Base-by-base conservation (phyloP, 2,329 filamentous ascomycete genomes). In the Alternaria conjuncta region DNA sequence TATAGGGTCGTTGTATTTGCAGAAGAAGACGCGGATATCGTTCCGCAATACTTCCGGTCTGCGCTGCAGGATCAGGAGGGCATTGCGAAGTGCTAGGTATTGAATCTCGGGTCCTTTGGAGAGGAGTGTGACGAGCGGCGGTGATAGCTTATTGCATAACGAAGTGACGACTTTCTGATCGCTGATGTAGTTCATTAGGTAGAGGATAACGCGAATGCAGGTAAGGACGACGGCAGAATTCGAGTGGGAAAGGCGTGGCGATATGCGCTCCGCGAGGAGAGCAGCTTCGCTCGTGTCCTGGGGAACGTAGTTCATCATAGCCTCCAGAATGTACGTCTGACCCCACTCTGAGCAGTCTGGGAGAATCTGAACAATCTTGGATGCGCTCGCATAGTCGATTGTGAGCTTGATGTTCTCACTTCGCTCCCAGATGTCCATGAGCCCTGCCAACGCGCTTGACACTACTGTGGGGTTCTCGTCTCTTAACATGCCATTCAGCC, bases 1-100 rank as follows among this genome's bases (percentile, higher is more conserved):
- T 68, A 99, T 99, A 0, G 96, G 96, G 77, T 99, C 96, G 79
- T 99, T 99, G 82, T 99, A 99, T 85, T 99, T 99, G 89, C 96
- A 99, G 82, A 99, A 99, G 83, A 99, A 99, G 30, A 99, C 96
- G 50, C 96, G 89, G 66, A 99, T 98, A 80, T 99, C 96, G 80
- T 97, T 98, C 67, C 94, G 89, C 57, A 99, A 82, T 9, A 99
- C 95, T 75, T 98, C 96, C 0, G 96, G 96, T 60, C 95, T 87
- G 72, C 95, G 87, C 79, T 99, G 96, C 56, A 99, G 84, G 71
- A 99, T 99, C 13, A 99, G 85, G 3, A 99, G 86, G 0, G 96
- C 96, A 77, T 99, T 99, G 67, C 96, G 87, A 18, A 99, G 86
- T 0, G 96, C 96, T 7, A 99, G 86, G 77, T 99, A 99, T 79